These are phyloP conservation scores for Kwoniella shandongensis DNA, from an alignment of 768 basidiomycete genomes.

Conservation along the genomic window DNA sequence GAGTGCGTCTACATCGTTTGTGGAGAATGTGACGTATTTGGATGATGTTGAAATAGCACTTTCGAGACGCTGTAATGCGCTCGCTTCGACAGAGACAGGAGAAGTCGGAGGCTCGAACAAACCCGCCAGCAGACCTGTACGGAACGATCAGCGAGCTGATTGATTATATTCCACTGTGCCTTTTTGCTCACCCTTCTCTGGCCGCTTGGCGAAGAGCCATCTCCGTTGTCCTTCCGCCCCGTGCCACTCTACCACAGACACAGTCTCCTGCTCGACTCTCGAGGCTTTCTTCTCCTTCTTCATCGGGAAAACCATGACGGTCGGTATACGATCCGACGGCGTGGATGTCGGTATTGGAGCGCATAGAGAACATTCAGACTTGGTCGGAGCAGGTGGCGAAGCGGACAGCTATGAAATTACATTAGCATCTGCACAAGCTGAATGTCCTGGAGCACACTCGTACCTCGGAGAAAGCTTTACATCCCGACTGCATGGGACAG, in stretches of 20 bases:
- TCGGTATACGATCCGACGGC: constrained; percentile 24
- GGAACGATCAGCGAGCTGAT: constrained; percentile 7
- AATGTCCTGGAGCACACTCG: not conserved
- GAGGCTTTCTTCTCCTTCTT: constrained; percentile 76
- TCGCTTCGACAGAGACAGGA: constrained; percentile 6
- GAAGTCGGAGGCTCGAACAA: constrained; percentile 73
- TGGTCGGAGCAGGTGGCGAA: constrained; percentile 4
- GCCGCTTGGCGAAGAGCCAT: constrained; percentile 73
- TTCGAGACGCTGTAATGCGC: not conserved
- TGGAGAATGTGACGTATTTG: not conserved
- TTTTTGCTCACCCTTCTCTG: constrained; percentile 66
- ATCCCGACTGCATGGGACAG: constrained; percentile 72
- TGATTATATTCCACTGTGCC: not conserved
- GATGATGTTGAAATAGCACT: constrained; percentile 1
- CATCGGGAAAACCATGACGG: constrained; percentile 83
- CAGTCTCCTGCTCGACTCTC: constrained; percentile 78
- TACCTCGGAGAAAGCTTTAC: constrained; percentile 63
- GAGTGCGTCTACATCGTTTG: not conserved
- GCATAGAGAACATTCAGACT: constrained; percentile 36
- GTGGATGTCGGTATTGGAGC: constrained; percentile 27
- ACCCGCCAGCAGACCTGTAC: constrained; percentile 80
- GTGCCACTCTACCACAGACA: constrained; percentile 80
- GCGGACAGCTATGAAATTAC: constrained; percentile 3
- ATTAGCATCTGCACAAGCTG: not conserved
- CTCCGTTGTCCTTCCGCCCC: constrained; percentile 55